Evolutionary conservation across 1,284 basidiomycete genomes (phyloP).

Genomic region (Boletus semigastroideus): DNA sequence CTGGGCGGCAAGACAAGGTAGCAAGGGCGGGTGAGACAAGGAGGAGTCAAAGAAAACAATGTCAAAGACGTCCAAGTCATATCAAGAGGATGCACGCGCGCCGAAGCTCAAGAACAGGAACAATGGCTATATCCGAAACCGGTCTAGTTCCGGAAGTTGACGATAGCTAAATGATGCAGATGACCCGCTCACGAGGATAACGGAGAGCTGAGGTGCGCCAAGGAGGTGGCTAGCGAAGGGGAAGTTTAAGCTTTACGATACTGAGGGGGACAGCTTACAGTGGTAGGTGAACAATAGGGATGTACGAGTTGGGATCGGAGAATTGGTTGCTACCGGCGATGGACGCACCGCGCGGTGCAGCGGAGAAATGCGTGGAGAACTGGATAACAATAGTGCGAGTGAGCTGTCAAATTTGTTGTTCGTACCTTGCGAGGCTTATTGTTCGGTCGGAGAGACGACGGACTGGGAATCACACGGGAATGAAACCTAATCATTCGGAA

Average conservation of each 20-base stretch:
- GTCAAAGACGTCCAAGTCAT: conserved; percentile 21
- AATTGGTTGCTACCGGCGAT: conserved; percentile 14
- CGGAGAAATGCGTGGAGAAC: not conserved
- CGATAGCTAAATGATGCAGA: conserved; percentile 16
- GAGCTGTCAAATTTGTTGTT: conserved; percentile 21
- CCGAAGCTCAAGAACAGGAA: conserved; percentile 23
- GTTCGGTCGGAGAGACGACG: conserved; percentile 17
- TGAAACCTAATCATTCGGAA: conserved; percentile 22
- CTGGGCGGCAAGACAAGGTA: conserved; percentile 27
- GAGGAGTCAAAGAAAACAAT: conserved; percentile 13
- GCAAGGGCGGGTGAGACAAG: conserved; percentile 28
- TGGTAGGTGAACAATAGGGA: conserved; percentile 25
- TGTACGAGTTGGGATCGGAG: conserved; percentile 17
- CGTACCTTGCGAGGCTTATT: conserved; percentile 33
- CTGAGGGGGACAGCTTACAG: conserved; percentile 5
- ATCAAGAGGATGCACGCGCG: conserved; percentile 18
- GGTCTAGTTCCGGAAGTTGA: conserved; percentile 33
- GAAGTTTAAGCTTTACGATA: conserved; percentile 15
- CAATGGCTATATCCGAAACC: conserved; percentile 38
- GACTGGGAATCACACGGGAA: conserved; percentile 11
- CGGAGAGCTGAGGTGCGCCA: conserved; percentile 6
- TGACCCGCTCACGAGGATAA: conserved; percentile 16
- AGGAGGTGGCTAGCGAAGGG: conserved; percentile 13
- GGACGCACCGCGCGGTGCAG: not conserved
- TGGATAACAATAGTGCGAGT: conserved; percentile 23